phyloP scores from a whole-genome alignment of 768 basidiomycete genomes.

The Amanita phalloides region DNA sequence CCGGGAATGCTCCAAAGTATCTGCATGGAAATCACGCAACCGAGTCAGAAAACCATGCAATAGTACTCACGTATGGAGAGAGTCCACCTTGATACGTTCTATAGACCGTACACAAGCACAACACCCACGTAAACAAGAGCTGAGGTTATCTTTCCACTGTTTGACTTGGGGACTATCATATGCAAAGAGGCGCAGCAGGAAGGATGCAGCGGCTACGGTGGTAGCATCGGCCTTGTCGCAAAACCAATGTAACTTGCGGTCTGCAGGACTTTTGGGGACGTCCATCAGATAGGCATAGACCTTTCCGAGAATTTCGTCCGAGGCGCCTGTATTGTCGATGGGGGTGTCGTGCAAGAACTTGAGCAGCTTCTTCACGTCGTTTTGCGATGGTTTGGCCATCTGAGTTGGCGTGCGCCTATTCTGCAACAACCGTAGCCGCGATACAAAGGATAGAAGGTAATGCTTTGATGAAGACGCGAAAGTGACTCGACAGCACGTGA shows the following conservation, averaged over 20 bases:
- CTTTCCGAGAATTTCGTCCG: conserved; percentile 35
- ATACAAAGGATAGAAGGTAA: background rate
- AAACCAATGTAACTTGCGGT: conserved; percentile 65
- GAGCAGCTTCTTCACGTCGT: conserved; percentile 39
- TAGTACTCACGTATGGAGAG: conserved; percentile 58
- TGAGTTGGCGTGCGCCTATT: background rate
- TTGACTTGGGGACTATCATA: conserved; percentile 52
- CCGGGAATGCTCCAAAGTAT: conserved; percentile 62
- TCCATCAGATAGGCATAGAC: conserved; percentile 47
- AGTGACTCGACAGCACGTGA: background rate
- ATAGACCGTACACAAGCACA: conserved; percentile 60
- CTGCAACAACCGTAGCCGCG: background rate
- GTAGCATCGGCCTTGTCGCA: conserved; percentile 50
- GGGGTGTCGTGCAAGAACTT: conserved; percentile 47
- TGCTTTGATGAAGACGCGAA: background rate
- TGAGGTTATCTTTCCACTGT: conserved; percentile 51
- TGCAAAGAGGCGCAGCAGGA: conserved; percentile 74
- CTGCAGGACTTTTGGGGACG: conserved; percentile 22
- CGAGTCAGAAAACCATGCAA: background rate
- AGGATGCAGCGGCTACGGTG: conserved; percentile 61
- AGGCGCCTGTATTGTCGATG: conserved; percentile 34
- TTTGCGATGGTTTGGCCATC: conserved; percentile 1
- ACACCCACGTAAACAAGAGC: conserved; percentile 50
- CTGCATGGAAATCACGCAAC: conserved; percentile 25
- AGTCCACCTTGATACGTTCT: conserved; percentile 50